Evolutionary conservation across 2,329 filamentous ascomycete species (phyloP).

Genomic region (Cladorrhinum sp.): DNA sequence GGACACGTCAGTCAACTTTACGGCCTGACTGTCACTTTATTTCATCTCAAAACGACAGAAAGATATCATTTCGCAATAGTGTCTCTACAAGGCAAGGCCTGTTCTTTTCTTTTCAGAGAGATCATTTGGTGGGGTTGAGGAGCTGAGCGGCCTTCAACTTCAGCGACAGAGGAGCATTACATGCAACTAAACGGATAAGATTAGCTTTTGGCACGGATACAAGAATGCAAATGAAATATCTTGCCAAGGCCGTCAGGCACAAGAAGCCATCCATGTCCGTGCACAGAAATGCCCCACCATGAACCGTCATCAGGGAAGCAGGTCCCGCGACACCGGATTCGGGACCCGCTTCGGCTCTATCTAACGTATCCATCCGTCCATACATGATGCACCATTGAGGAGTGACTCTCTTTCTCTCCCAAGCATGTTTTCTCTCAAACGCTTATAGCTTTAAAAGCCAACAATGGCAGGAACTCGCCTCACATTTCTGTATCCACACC

Average conservation of each 20-base stretch:
- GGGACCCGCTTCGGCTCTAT: neutral
- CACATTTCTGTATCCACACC: conserved; percentile 66
- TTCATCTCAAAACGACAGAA: neutral
- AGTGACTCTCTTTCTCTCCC: neutral
- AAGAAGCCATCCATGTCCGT: neutral
- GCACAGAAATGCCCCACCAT: neutral
- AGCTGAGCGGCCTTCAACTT: neutral
- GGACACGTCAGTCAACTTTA: conserved; percentile 6
- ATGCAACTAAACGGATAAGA: neutral
- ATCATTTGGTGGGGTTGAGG: neutral
- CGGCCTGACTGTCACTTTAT: neutral
- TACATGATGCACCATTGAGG: neutral
- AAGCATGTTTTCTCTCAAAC: neutral
- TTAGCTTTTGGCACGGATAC: neutral
- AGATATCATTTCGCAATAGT: conserved; percentile 3
- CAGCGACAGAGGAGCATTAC: neutral
- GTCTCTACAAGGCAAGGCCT: neutral
- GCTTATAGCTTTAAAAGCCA: neutral
- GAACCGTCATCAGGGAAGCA: neutral
- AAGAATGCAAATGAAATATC: neutral
- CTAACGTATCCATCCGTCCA: neutral
- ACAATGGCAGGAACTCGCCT: conserved; percentile 62
- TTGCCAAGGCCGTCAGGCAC: neutral
- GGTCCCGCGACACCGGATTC: neutral
- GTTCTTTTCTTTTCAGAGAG: neutral